These are phyloP conservation scores for Cladosporium cucumerinum DNA, from an alignment of 2,329 filamentous ascomycete species.

Conservation along the genomic window DNA sequence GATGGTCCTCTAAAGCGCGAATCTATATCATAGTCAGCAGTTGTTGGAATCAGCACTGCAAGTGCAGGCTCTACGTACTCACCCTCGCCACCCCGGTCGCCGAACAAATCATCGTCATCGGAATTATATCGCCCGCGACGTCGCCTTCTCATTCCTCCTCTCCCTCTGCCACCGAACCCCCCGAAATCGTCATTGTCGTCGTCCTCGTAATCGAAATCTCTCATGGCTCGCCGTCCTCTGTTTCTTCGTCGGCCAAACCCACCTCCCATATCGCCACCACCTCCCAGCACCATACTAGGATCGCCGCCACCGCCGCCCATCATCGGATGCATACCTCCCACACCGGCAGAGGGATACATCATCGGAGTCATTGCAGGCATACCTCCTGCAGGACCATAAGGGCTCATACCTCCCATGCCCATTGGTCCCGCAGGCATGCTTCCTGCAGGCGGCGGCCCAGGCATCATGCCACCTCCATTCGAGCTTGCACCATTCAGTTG, in stretches of 20 bases:
- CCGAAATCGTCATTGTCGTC: constrained; percentile 19
- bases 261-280: constrained; percentile 16
- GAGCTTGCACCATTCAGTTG: neutral
- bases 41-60: neutral
- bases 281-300: constrained; percentile 18
- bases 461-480: constrained; percentile 8
- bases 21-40: constrained; percentile 9
- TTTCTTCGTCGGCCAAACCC: constrained; percentile 9
- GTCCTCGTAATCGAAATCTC: constrained; percentile 15
- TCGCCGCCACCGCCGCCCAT: constrained; percentile 14
- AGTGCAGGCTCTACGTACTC: constrained; percentile 20
- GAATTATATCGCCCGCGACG: constrained; percentile 18
- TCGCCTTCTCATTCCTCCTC: neutral
- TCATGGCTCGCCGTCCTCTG: constrained; percentile 1
- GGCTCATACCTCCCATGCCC: constrained; percentile 1
- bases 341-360: neutral
- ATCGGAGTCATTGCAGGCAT: neutral
- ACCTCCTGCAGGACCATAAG: neutral
- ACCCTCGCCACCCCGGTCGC: constrained; percentile 19
- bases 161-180: constrained; percentile 6
- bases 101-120: constrained; percentile 17
- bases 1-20: constrained; percentile 17
- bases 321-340: constrained; percentile 16
- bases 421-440: neutral
- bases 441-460: neutral